Base-by-base conservation (phyloP, 1,139 yeast genomes). In the Kurtzmaniella natalensis region DNA sequence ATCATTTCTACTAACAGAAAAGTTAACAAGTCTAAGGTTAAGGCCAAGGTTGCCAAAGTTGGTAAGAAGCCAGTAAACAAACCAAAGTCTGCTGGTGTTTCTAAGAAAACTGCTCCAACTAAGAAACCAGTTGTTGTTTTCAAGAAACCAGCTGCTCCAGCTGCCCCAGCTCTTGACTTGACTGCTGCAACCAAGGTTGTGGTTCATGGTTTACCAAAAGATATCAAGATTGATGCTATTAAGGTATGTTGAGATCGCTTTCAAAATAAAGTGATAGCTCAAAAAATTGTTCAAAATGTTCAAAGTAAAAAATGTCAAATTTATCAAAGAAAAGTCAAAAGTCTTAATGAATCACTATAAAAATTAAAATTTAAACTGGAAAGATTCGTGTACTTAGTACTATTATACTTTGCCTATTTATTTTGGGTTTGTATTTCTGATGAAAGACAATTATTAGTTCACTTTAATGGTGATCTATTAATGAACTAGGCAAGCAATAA, bases 191-290 rank as follows among this genome's bases (percentile, higher is more conserved):
- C 81, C 36, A 83, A 81, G 59, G 89, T 82, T 38, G 76, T 79
- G 50, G 89, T 82, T 38, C 74, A 81, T 50, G 84, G 84, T 41
- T 70, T 82, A 59, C 94, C 94, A 61, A 79, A 70, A 58, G 94
- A 83, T 63, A 78, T 83, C 59, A 80, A 78, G 59, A 77, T 76
- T 55, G 84, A 79, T 49, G 81, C 84, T 56, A 76, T 83, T 53
- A 82, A 76, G 81, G 94, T 83, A 82, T 78, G 94, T 81, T 64
- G 34, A 38, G 38, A 30, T 8, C 29, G 29, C 29, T 20, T 26
- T 18, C 9, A 4, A 14, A 14, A 11, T 5, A 7, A 23, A 23
- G 26, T 16, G 26, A 23, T 23, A 23, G 26, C 26, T 23, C 26
- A 23, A 23, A 22, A 23, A n/a, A n/a, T n/a, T n/a, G n/a, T n/a